Evolutionary conservation across 768 basidiomycete genomes (phyloP), one percentile per base, ranked within the genome.

Genomic region (Scleroderma citrinum): DNA sequence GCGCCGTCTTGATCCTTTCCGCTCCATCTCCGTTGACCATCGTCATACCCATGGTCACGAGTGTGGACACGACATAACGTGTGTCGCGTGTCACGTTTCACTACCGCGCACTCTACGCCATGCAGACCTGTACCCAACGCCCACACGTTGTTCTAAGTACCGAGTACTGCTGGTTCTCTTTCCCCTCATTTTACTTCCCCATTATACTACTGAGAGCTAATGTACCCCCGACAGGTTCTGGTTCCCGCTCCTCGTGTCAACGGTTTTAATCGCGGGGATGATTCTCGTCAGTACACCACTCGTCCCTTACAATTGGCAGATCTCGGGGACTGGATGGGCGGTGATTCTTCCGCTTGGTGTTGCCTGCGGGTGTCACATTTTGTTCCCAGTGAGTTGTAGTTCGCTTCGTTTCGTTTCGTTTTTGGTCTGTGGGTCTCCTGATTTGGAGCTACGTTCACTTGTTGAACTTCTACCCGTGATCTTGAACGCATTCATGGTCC

Each of bases 281-380:
- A 71, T 83, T 54, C 67, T 93, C 48, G 69, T 88, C 35, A 68
- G 60, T 49, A 69, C 67, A 1, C 57, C 72, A 6, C 52, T 83
- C 3, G 73, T 92, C 3, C 87, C 90, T 2, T 59, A 69, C 7
- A 81, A 71, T 23, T 93, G 86, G 82, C 75, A 74, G 55, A 78
- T 93, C 3, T 59, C 57, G 40, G 76, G 75, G 24, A 73, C 74
- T 1, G 64, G 69, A 13, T 86, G 90, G 84, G 84, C 85, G 23
- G 81, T 91, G 38, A 83, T 86, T 42, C 64, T 91, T 16, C 92
- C 92, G 2, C 75, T 92, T 56, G 84, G 81, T 2, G 72, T 88
- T 50, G 81, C 80, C 10, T 76, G 78, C 7, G 68, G 72, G 17
- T 80, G 83, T 40, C 87, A 90, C 59, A 72, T 89, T 8, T 68